Evolutionary conservation across 495 filamentous ascomycete genomes (phyloP), one percentile per base, ranked within the genome.

Genomic region (Podospora bellae-mahoneyi): DNA sequence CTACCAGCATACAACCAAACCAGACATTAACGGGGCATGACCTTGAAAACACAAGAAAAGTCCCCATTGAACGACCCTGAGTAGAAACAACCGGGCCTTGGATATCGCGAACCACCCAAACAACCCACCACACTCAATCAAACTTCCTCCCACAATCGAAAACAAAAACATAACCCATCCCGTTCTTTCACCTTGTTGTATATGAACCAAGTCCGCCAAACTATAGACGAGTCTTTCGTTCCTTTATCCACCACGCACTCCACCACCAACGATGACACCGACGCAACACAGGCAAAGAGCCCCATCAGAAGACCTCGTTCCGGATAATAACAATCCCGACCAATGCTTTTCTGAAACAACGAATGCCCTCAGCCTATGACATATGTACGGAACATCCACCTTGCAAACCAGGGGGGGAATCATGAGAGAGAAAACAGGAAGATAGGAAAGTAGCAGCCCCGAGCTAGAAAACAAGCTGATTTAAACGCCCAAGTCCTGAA

Each of bases 361-460:
- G 23, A 48, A 61, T 64, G 61, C 68, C 30, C 30, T 62, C 53
- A 39, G 60, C 53, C 9, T 64, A 64, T 28, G 55, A 59, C 39
- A 63, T 32, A 68, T 69, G 64, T 68, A 60, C 66, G 66, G 68
- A 62, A 72, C 68, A 64, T 66, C 68, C 58, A 64, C 70, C 69
- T 62, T 69, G 67, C 59, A 69, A 66, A 58, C 30, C 44, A 70
- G 69, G 77, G 78, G 39, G 39, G 77, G 78, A 80, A 79, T 80
- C 77, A 79, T 80, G 64, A 76, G 68, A 68, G 72, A 68, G 72
- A 72, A 68, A 26, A 58, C 5, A 58, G n/a, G 55, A 7, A 58
- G 55, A 58, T 26, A 58, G 23, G 55, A 58, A 58, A 58, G 55
- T 58, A 58, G 23, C 55, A 58, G 55, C 55, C 55, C 55, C 4